These are phyloP conservation scores for Pyropia yezoensis DNA, from an alignment of 23 red algal species.

Conservation along the genomic window DNA sequence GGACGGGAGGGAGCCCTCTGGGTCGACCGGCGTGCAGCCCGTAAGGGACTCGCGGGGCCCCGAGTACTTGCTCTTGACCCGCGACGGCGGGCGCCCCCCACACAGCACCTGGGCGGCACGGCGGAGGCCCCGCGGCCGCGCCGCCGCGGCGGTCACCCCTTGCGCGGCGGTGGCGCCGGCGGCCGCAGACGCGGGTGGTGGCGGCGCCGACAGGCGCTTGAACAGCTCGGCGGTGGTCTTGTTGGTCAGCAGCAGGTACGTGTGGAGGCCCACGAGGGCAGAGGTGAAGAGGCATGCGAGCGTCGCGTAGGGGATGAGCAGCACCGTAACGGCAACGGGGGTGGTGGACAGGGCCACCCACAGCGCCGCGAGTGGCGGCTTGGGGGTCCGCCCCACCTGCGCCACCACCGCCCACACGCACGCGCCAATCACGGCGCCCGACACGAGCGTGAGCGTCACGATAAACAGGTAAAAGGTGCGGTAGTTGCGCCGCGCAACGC, in stretches of 20 bases:
- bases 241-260: conserved; percentile 82
- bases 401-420: conserved; percentile 39
- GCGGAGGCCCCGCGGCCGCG: too few relatives aligned
- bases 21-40: too few relatives aligned
- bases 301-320: conserved; percentile 45
- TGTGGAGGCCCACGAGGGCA: conserved; percentile 69
- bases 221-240: conserved; percentile 89
- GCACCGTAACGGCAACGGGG: conserved; percentile 36
- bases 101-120: too few relatives aligned
- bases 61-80: too few relatives aligned
- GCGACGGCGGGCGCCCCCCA: too few relatives aligned
- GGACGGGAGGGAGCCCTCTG: too few relatives aligned
- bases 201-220: conserved; percentile 8
- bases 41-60: too few relatives aligned
- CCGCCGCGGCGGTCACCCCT: too few relatives aligned
- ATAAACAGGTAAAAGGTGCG: conserved; percentile 76
- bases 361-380: conserved; percentile 1
- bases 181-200: too few relatives aligned
- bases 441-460: conserved; percentile 19
- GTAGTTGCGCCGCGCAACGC: conserved; percentile 90
- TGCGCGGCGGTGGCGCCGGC: too few relatives aligned
- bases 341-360: conserved; percentile 32
- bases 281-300: conserved; percentile 57
- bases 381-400: conserved; percentile 17
- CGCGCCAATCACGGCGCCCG: conserved; percentile 40